phyloP scores from a whole-genome alignment of 768 basidiomycete species.

The Favolaschia claudopus region DNA sequence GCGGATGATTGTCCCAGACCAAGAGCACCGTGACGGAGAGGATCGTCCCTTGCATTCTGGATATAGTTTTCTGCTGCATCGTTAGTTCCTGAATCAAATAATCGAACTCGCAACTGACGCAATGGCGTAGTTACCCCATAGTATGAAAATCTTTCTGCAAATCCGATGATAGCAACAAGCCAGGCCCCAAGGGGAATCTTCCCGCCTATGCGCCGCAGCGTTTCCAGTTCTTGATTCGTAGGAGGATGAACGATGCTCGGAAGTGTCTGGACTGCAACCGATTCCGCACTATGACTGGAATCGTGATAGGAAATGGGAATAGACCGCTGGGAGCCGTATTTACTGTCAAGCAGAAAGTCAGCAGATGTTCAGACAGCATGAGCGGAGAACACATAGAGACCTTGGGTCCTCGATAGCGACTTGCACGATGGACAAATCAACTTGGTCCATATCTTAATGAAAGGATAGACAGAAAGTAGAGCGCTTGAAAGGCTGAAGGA shows the following conservation, averaged over 20 bases:
- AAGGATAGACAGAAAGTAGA: too few relatives aligned
- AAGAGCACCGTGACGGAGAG: slow-evolving; percentile 13
- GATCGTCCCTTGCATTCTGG: slow-evolving; percentile 11
- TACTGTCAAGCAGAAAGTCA: not conserved
- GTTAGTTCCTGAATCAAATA: not conserved
- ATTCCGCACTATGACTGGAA: not conserved
- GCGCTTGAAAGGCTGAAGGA: too few relatives aligned
- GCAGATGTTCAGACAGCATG: too few relatives aligned
- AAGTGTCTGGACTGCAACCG: not conserved
- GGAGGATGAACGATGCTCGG: not conserved
- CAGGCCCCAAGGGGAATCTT: slow-evolving; percentile 15
- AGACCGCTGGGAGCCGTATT: not conserved
- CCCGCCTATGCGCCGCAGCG: not conserved
- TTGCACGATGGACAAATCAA: too few relatives aligned
- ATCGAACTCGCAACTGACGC: not conserved
- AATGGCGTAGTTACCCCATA: slow-evolving; percentile 14
- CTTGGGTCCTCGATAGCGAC: too few relatives aligned
- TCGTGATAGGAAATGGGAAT: not conserved
- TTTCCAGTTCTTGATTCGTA: slow-evolving; percentile 2
- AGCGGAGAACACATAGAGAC: too few relatives aligned
- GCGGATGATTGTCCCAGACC: slow-evolving; percentile 14
- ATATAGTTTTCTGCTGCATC: slow-evolving; percentile 12
- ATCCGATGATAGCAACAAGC: slow-evolving; percentile 12
- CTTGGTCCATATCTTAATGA: too few relatives aligned
- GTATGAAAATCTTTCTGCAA: slow-evolving; percentile 15